A percentile compares a stretch with the other conserved stretches of the same genome.
phyloP scores from a whole-genome alignment of 805 yeast genomes.

The Yamadazyma phyllophila region DNA sequence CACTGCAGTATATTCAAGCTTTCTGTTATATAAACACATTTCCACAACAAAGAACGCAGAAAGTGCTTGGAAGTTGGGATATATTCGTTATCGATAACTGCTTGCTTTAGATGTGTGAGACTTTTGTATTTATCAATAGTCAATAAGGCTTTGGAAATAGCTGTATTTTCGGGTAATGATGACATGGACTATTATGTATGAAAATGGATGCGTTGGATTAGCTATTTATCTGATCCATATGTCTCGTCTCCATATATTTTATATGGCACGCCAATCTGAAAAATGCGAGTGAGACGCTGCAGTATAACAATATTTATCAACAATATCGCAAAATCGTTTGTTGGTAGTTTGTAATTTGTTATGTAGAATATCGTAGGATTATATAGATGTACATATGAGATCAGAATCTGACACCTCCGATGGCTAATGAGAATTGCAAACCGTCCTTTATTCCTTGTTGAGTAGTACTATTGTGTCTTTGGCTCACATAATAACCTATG shows the following conservation, averaged over 20 bases:
- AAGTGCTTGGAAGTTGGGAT: conserved; percentile 20
- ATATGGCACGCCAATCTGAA: not conserved
- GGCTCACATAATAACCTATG: conserved; percentile 36
- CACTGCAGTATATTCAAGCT: conserved; percentile 33
- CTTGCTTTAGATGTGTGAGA: conserved; percentile 22
- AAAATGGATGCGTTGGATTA: not conserved
- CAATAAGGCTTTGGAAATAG: conserved; percentile 34
- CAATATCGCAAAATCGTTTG: no score
- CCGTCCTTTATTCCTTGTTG: conserved; percentile 36
- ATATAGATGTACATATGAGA: not conserved
- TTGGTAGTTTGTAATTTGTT: not conserved
- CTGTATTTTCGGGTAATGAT: conserved; percentile 31
- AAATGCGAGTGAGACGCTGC: conserved; percentile 1
- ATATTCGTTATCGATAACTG: conserved; percentile 30
- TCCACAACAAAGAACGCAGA: conserved; percentile 38
- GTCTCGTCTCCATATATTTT: not conserved
- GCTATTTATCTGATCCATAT: not conserved
- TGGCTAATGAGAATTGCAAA: conserved; percentile 35
- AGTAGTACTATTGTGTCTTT: conserved; percentile 16
- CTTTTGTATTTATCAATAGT: conserved; percentile 36
- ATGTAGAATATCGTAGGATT: not conserved
- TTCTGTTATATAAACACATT: conserved; percentile 34
- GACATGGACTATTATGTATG: not conserved
- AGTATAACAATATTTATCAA: not conserved
- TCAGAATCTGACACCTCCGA: conserved; percentile 33